Evolutionary conservation across 1,139 yeast species (phyloP).

Genomic region (Saccharomyces hybrid): DNA sequence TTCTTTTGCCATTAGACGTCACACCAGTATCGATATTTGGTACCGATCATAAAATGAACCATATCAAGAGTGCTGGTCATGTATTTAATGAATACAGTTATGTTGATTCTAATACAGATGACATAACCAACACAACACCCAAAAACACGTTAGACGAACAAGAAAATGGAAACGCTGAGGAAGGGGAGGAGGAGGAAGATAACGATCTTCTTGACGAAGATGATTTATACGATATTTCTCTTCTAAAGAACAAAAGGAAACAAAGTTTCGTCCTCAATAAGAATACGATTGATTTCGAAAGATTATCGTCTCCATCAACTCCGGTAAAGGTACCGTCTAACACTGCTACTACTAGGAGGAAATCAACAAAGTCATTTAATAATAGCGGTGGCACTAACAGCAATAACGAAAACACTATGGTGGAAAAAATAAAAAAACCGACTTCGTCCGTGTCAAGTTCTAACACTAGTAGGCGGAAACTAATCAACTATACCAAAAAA

Average conservation of each 20-base stretch:
- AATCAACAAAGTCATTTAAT: neutral
- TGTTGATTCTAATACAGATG: constrained; percentile 30
- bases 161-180: constrained; percentile 4
- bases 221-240: constrained; percentile 22
- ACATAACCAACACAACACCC: neutral
- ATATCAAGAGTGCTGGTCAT: constrained; percentile 32
- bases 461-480: neutral
- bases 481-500: neutral
- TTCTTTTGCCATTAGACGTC: neutral
- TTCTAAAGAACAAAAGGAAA: constrained; percentile 18
- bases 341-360: constrained; percentile 7
- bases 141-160: neutral
- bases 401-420: constrained; percentile 19
- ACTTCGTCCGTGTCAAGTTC: neutral
- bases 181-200: constrained; percentile 13
- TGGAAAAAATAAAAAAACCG: constrained; percentile 6
- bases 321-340: constrained; percentile 4
- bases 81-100: constrained; percentile 36
- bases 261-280: constrained; percentile 16
- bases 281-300: neutral
- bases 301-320: constrained; percentile 8
- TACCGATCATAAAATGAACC: neutral
- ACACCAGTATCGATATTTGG: neutral
- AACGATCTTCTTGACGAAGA: constrained; percentile 14
- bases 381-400: constrained; percentile 15